A percentile compares a stretch with the other conserved stretches of the same genome.
phyloP scores from a whole-genome alignment of 345 rosid species.

The Passiflora organensis region DNA sequence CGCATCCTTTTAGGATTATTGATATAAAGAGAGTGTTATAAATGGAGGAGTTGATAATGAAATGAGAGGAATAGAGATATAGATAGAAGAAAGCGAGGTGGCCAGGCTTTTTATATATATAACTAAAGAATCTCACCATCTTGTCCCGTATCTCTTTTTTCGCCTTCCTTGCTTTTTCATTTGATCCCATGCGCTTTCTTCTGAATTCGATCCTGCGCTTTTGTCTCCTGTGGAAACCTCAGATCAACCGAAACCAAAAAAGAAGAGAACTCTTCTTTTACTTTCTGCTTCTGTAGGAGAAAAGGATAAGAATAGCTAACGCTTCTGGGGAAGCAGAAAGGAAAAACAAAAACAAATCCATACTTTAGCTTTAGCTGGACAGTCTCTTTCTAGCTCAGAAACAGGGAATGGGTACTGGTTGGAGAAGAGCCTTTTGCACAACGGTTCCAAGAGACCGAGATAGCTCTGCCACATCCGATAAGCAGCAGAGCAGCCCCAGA shows the following conservation, averaged over 20 bases:
- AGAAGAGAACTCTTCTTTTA: too few relatives aligned
- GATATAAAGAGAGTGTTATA: too few relatives aligned
- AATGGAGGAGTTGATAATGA: too few relatives aligned
- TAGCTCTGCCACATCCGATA: constrained; percentile 24
- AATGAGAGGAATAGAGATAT: too few relatives aligned
- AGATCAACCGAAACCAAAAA: constrained; percentile 34
- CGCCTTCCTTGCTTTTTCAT: constrained; percentile 3
- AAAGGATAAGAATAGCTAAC: not conserved
- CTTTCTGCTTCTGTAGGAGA: not conserved
- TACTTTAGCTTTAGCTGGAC: too few relatives aligned
- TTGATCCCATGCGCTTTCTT: constrained; percentile 30
- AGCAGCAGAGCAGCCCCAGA: constrained; percentile 21
- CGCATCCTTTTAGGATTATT: too few relatives aligned
- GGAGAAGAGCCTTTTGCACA: constrained; percentile 97
- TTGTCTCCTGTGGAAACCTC: constrained; percentile 40
- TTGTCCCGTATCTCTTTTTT: constrained; percentile 20
- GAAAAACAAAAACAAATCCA: too few relatives aligned
- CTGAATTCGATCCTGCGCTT: constrained; percentile 22
- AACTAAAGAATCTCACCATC: constrained; percentile 10
- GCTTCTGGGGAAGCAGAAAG: not conserved
- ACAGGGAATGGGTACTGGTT: constrained; percentile 71
- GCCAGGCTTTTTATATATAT: too few relatives aligned
- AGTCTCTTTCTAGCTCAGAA: constrained; percentile 1
- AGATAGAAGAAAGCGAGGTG: too few relatives aligned
- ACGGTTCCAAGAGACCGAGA: constrained; percentile 59